These are phyloP conservation scores for Diaporthe vexans DNA, from an alignment of 2,329 filamentous ascomycete genomes.

Conservation along the genomic window DNA sequence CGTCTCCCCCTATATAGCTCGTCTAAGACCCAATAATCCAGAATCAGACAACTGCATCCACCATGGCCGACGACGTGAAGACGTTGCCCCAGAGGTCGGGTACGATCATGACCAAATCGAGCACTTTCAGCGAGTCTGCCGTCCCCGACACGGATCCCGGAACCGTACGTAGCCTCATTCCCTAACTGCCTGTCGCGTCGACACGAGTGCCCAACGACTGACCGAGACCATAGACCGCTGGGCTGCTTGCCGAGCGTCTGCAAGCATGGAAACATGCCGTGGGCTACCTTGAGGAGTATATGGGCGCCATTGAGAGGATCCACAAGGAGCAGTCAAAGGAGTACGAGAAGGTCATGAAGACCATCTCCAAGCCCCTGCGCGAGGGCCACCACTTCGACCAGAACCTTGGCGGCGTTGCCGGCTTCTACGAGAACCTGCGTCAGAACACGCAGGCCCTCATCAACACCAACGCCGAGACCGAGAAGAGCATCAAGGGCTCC, in stretches of 20 bases:
- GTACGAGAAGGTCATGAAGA: slow-evolving; percentile 95
- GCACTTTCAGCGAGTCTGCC: slow-evolving; percentile 68
- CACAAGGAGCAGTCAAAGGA: slow-evolving; percentile 91
- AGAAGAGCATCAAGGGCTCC: slow-evolving; percentile 87
- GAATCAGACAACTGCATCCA: slow-evolving; percentile 17
- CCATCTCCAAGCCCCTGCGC: slow-evolving; percentile 85
- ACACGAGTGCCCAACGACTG: neutral
- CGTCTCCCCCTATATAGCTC: neutral
- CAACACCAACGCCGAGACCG: slow-evolving; percentile 91
- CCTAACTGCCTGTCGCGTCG: neutral
- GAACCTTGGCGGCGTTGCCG: slow-evolving; percentile 85
- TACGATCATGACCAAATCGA: slow-evolving; percentile 47
- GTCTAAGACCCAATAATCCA: neutral
- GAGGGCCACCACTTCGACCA: slow-evolving; percentile 96
- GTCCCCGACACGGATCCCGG: slow-evolving; percentile 71
- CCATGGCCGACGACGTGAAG: slow-evolving; percentile 39
- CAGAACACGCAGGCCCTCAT: slow-evolving; percentile 92
- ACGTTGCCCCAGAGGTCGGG: slow-evolving; percentile 44
- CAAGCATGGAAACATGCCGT: slow-evolving; percentile 97
- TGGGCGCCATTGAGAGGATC: slow-evolving; percentile 86
- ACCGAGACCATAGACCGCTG: slow-evolving; percentile 72
- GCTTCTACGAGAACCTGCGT: slow-evolving; percentile 94
- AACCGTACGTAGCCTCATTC: slow-evolving; percentile 59
- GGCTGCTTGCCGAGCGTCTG: slow-evolving; percentile 86
- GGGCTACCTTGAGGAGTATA: slow-evolving; percentile 91